Percentiles rank a stretch among this genome's conserved stretches.
phyloP scores from a whole-genome alignment of 495 filamentous ascomycete species.

The Bryoglossum gracile region DNA sequence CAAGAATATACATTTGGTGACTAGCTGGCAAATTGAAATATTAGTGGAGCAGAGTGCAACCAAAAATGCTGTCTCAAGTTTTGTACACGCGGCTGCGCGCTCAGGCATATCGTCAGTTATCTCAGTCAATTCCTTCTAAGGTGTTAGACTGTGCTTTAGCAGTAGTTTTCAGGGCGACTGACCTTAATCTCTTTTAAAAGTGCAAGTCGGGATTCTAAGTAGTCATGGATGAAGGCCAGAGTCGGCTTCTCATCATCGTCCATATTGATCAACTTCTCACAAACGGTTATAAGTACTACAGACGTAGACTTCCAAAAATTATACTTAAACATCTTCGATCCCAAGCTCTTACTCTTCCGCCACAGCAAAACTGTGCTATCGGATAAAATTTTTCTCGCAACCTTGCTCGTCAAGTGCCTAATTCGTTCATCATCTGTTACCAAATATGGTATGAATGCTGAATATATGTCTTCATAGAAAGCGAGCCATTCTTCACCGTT shows the following conservation, averaged over 20 bases:
- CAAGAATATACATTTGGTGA: constrained; percentile 54
- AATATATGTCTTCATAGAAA: constrained; percentile 43
- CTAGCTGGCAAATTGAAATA: constrained; percentile 52
- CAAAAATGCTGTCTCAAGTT: constrained; percentile 52
- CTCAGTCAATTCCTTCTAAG: constrained; percentile 36
- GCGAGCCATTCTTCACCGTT: constrained; percentile 30
- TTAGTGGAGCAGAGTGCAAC: constrained; percentile 56
- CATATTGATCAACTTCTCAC: constrained; percentile 37
- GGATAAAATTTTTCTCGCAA: constrained; percentile 41
- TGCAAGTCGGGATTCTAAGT: constrained; percentile 41
- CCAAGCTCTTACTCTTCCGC: constrained; percentile 9
- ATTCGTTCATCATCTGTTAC: constrained; percentile 43
- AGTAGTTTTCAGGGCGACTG: constrained; percentile 4
- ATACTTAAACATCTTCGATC: constrained; percentile 28
- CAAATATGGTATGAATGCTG: constrained; percentile 44
- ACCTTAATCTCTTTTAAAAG: constrained; percentile 42
- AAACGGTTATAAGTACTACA: constrained; percentile 42
- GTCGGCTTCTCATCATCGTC: constrained; percentile 30
- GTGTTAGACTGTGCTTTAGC: background rate
- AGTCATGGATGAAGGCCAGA: constrained; percentile 43
- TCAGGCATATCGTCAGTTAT: constrained; percentile 43
- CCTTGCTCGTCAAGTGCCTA: constrained; percentile 34
- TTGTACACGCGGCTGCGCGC: constrained; percentile 35
- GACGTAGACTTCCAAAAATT: constrained; percentile 51
- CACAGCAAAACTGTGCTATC: constrained; percentile 28